A percentile compares a stretch with the other conserved stretches of the same genome.
Conservation (phyloP, 768 basidiomycete species). For the Panaeolus papilionaceus region DNA sequence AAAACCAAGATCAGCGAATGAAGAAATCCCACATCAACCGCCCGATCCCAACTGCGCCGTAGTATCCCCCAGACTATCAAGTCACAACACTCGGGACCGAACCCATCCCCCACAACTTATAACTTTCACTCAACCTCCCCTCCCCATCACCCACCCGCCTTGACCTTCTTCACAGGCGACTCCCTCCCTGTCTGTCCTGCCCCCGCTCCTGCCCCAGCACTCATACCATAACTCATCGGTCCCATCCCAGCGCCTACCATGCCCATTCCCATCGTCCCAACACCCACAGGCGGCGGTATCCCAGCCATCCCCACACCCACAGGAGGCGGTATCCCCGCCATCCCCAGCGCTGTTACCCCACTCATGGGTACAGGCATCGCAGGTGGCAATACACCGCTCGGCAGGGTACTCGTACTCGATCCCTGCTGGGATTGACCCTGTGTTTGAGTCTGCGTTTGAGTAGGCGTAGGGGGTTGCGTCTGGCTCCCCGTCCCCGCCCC, state of each 20-base stretch:
- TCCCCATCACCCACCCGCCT: conserved; percentile 1
- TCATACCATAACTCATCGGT: conserved; percentile 2
- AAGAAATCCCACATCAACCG: not conserved
- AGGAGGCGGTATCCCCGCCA: not conserved
- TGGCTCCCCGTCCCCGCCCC: not conserved
- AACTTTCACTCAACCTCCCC: not conserved
- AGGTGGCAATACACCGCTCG: not conserved
- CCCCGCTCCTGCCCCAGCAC: not conserved
- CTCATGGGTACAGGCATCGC: not conserved
- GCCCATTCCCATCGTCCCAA: not conserved
- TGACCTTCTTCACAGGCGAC: conserved; percentile 13
- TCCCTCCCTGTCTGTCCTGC: not conserved
- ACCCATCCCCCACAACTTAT: not conserved
- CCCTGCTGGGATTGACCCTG: not conserved
- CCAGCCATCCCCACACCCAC: not conserved
- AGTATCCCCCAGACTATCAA: too few relatives aligned
- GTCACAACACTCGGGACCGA: too few relatives aligned
- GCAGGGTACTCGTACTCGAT: not conserved
- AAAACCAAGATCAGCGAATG: not conserved
- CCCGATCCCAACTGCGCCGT: not conserved
- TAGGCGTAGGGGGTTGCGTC: not conserved
- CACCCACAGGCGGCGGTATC: not conserved
- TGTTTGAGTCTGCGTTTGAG: not conserved
- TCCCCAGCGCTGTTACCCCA: not conserved
- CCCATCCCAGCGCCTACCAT: not conserved